Evolutionary conservation across 2,329 filamentous ascomycete genomes (phyloP), one percentile per base, ranked within the genome.

Genomic region (Cryphonectria parasitica): DNA sequence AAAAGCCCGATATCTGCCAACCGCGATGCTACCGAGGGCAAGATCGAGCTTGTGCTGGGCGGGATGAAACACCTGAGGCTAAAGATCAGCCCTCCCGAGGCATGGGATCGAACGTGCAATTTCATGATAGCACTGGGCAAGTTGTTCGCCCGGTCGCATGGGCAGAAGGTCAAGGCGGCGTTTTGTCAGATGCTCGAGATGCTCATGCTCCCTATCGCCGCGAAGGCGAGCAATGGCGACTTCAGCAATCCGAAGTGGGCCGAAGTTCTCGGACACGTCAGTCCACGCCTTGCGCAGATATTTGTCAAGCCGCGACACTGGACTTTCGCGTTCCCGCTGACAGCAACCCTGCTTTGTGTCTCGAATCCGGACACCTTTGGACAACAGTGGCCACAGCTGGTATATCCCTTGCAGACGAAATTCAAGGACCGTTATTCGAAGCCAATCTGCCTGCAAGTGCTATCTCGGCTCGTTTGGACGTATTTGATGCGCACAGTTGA

Each of bases 101-200:
- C 89, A 1, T 98, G 95, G 93, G 89, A 92, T 67, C 91, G 91
- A 74, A 94, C 94, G 0, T 98, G 95, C 81, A 92, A 97, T 70
- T 97, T 97, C 75, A 89, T 99, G 82, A 88, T 91, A 65, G 89
- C 90, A 0, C 83, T 99, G 41, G 94, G 93, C 8, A 92, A 90
- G 66, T 87, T 97, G 25, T 98, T 98, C 79, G 88, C 90, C 68
- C 91, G 90, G 75, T 92, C 93, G 5, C 95, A 98, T 77, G 96
- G 96, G 0, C 93, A 93, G 74, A 90, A 90, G 72, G 90, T 98
- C 77, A 99, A 99, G 80, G 92, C 95, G 75, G 93, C 95, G 0
- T 99, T 98, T 78, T 98, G 96, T 78, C 92, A 97, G 77, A 90
- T 97, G 31, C 88, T 99, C 67, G 93, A 97, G 76, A 92, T 92